phyloP scores from a whole-genome alignment of 164 flowering plant species.

The Vitis riparia region DNA sequence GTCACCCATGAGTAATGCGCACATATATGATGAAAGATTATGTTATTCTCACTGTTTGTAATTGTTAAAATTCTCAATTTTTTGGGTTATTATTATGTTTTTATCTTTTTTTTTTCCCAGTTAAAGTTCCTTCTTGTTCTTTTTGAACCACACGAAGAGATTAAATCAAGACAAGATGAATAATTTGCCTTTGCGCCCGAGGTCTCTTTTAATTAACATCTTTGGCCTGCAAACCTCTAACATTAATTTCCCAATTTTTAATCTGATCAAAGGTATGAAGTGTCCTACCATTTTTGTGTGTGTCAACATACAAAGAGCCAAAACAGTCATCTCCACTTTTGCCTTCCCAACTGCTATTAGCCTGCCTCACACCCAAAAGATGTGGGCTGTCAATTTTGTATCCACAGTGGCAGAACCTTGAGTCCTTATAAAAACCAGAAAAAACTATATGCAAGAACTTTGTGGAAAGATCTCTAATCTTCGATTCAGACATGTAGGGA shows the following conservation, averaged over 20 bases:
- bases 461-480: too few species aligned
- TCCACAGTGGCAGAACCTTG: not conserved
- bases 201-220: conserved; percentile 18
- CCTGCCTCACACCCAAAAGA: not conserved
- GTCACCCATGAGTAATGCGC: too few species aligned
- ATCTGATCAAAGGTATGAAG: not conserved
- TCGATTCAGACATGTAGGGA: not conserved
- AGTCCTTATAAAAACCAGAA: too few species aligned
- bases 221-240: conserved; percentile 13
- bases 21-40: too few species aligned
- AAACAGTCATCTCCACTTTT: not conserved
- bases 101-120: too few species aligned
- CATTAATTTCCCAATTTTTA: conserved; percentile 10
- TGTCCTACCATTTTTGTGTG: conserved; percentile 4
- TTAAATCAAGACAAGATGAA: not conserved
- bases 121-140: too few species aligned
- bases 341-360: conserved; percentile 18
- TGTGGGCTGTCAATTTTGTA: conserved; percentile 8
- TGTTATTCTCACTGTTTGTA: too few species aligned
- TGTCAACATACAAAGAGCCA: too few species aligned
- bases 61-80: too few species aligned
- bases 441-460: too few species aligned
- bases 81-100: too few species aligned
- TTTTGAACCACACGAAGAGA: too few species aligned
- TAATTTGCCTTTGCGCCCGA: not conserved